phyloP scores from a whole-genome alignment of 805 yeast species.

The Saccharomycopsis javanensis region DNA sequence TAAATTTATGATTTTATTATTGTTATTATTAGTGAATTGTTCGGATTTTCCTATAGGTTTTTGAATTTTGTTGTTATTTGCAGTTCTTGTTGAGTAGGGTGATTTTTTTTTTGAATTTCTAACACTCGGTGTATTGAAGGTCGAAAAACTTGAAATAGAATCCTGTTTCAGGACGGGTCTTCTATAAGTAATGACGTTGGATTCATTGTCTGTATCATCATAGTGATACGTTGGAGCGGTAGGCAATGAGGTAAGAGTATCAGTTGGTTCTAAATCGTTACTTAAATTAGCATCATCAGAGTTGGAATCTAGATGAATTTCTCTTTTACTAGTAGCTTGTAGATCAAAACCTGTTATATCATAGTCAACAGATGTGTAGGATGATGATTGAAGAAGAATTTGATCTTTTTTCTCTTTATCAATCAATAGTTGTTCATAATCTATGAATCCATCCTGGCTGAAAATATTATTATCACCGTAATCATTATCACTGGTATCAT shows the following conservation, averaged over 20 bases:
- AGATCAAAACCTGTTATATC: not conserved
- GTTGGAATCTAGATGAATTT: not conserved
- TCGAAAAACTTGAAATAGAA: not conserved
- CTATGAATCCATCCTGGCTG: not conserved
- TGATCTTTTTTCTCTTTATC: not conserved
- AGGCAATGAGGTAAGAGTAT: not conserved
- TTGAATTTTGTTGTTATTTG: not conserved
- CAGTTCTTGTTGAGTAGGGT: not conserved
- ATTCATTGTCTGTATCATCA: not conserved
- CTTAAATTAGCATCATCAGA: not conserved
- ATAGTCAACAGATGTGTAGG: not conserved
- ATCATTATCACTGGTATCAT: not conserved
- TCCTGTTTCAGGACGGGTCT: not conserved
- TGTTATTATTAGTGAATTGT: too few relatives aligned
- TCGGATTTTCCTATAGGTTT: not conserved
- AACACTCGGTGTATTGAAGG: not conserved
- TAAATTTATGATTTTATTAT: not conserved
- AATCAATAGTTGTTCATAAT: not conserved
- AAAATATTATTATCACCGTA: not conserved
- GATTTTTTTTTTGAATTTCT: not conserved
- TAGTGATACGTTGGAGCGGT: not conserved
- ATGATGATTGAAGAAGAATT: not conserved
- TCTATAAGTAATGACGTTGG: not conserved
- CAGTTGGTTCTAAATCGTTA: not conserved
- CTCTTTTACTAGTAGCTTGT: not conserved